Percentiles rank a stretch among this genome's conserved stretches.
Conservation (phyloP, 1,139 yeast species). For the Hemisphaericaspora xylofermentans region DNA sequence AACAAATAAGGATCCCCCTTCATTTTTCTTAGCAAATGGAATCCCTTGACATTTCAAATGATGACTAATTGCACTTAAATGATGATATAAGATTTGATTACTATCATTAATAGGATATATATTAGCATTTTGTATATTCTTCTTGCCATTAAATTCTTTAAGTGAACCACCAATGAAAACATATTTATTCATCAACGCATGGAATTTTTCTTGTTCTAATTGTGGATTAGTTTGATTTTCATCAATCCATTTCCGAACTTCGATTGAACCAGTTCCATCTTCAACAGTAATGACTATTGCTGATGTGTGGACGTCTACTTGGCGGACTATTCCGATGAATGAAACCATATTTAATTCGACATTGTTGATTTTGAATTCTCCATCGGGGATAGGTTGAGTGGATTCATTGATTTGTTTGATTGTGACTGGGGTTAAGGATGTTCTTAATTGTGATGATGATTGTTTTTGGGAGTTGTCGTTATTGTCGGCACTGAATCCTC, state of each 20-base stretch:
- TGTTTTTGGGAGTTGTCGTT: conserved; percentile 31
- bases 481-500: conserved; percentile 36
- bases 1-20: conserved; percentile 46
- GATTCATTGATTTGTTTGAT: conserved; percentile 76
- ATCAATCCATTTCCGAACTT: conserved; percentile 70
- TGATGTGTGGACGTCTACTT: conserved; percentile 55
- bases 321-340: conserved; percentile 65
- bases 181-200: conserved; percentile 41
- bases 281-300: conserved; percentile 61
- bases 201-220: conserved; percentile 37
- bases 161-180: conserved; percentile 73
- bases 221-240: conserved; percentile 40
- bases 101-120: conserved; percentile 63
- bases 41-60: conserved; percentile 57
- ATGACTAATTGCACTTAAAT: conserved; percentile 65
- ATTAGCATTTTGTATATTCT: conserved; percentile 63
- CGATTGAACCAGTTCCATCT: conserved; percentile 82
- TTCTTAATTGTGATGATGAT: conserved; percentile 40
- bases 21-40: conserved; percentile 13
- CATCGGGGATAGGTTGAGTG: conserved; percentile 66
- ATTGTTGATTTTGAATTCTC: conserved; percentile 68
- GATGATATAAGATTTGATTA: conserved; percentile 77
- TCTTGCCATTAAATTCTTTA: conserved; percentile 67
- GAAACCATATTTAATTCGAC: conserved; percentile 60
- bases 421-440: conserved; percentile 74